These are phyloP conservation scores for Solanum tacnaense DNA, from an alignment of 257 asterid genomes.

Conservation along the genomic window DNA sequence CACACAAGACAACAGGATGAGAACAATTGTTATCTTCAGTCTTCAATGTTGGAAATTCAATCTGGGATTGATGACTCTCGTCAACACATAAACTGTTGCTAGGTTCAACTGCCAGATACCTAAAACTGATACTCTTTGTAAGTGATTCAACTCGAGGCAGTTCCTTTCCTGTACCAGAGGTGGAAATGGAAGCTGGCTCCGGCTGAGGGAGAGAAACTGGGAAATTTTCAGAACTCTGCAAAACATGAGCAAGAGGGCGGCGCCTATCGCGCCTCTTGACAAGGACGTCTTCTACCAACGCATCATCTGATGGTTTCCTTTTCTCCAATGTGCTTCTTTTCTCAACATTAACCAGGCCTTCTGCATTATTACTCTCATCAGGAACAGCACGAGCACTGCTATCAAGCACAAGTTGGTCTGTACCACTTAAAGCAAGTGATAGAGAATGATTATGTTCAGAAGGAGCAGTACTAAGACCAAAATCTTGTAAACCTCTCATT, in stretches of 20 bases:
- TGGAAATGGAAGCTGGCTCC: conserved; percentile 20
- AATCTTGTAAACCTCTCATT: conserved; percentile 84
- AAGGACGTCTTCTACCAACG: conserved; percentile 16
- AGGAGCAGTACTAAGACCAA: conserved; percentile 59
- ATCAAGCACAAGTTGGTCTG: conserved; percentile 9
- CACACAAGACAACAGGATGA: conserved; percentile 34
- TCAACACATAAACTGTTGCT: conserved; percentile 36
- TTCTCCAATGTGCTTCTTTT: conserved; percentile 9
- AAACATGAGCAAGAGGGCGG: conserved; percentile 19
- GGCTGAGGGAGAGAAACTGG: conserved; percentile 21
- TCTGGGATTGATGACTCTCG: conserved; percentile 28
- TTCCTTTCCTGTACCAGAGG: conserved; percentile 48
- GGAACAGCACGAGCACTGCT: conserved; percentile 1
- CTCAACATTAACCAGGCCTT: conserved; percentile 5
- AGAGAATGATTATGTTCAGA: conserved; percentile 33
- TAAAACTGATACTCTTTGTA: conserved; percentile 46
- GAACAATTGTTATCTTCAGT: conserved; percentile 33
- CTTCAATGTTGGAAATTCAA: conserved; percentile 40
- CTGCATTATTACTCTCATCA: conserved; percentile 12
- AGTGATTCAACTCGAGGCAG: conserved; percentile 33
- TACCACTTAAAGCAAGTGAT: conserved; percentile 12
- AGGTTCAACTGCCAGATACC: conserved; percentile 34
- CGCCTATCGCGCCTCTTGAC: conserved; percentile 26
- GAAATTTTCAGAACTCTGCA: conserved; percentile 22
- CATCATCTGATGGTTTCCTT: conserved; percentile 16